Evolutionary conservation across 306 rosid species (phyloP), one percentile per base, ranked within the genome.

Genomic region (Argentina anserina): DNA sequence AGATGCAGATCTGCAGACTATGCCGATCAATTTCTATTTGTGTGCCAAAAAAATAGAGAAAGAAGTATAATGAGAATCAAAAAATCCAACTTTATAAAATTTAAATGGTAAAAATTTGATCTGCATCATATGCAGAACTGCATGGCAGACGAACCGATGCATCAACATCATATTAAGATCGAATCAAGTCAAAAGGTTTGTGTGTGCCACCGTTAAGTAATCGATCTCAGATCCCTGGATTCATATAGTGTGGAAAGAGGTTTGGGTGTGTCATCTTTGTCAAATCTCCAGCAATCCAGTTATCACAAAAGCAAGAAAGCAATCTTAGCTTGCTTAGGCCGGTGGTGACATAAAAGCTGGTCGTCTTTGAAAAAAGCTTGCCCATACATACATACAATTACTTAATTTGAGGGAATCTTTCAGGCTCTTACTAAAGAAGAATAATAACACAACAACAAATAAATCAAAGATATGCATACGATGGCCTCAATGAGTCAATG

Each of bases 311-410:
- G 73, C 65, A 40, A 50, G 69, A 26, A 56, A 56, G 34, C 34
- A 56, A 23, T 26, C 62, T 46, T 56, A 56, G 62, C 18, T 12
- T 25, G 61, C n/a, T 3, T 25, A 56, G 81, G 84, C 65, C 75
- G 55, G 55, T 49, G 87, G 87, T 87, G 90, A 77, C 87, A 41
- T 80, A 80, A 86, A 87, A 87, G 89, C 39, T 65, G 73, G 1
- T 58, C 31, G 66, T 78, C 76, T 77, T 74, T 72, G 75, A 33
- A 68, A 82, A 79, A 72, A 53, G 84, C 36, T 37, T 53, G 40
- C 77, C 47, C 33, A 18, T 42, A 42, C 53, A 18, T 1, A 18
- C 21, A 20, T 46, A 3, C 53, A 47, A 29, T 26, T 34, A 18
- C 46, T 65, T 77, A 76, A 70, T 67, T 2, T 12, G 83, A 75